Percentiles rank a stretch among this genome's conserved stretches.
Conservation (phyloP, 2,329 filamentous ascomycete genomes). For the Aspergillus aculeatus region DNA sequence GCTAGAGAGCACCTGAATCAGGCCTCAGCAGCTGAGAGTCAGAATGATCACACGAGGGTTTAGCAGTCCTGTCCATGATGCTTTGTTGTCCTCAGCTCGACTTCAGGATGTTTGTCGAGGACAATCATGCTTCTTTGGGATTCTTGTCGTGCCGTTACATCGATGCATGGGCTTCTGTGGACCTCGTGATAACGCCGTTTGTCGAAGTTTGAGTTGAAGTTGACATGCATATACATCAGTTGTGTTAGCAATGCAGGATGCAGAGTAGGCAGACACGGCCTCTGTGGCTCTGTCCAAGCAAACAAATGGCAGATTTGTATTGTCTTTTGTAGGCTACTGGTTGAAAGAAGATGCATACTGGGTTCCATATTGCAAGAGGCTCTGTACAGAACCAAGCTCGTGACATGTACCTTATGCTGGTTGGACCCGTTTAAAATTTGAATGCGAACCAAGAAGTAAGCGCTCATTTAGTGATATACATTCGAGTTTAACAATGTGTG, state of each 20-base stretch:
- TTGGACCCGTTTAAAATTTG: too few species aligned
- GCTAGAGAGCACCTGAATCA: neutral
- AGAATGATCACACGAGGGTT: neutral
- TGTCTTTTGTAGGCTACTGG: too few species aligned
- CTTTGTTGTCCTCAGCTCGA: neutral
- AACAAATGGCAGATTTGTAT: neutral
- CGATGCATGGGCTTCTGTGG: too few species aligned
- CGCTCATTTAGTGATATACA: too few species aligned
- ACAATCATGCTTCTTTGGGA: neutral
- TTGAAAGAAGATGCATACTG: too few species aligned
- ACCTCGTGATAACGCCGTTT: neutral
- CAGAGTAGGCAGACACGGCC: neutral
- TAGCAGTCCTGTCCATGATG: neutral
- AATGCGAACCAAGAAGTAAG: too few species aligned
- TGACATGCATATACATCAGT: neutral
- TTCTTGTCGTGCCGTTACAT: too few species aligned
- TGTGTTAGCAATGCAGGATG: neutral
- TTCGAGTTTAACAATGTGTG: too few species aligned
- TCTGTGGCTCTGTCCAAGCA: neutral
- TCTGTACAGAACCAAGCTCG: too few species aligned
- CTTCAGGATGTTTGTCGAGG: neutral
- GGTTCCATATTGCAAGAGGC: too few species aligned
- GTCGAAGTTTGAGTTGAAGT: neutral
- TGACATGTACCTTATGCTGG: too few species aligned
- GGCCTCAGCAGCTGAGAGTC: neutral